A percentile compares a stretch with the other conserved stretches of the same genome.
These are phyloP conservation scores for Chaetomium tenue DNA, from an alignment of 495 filamentous ascomycete species.

Conservation along the genomic window DNA sequence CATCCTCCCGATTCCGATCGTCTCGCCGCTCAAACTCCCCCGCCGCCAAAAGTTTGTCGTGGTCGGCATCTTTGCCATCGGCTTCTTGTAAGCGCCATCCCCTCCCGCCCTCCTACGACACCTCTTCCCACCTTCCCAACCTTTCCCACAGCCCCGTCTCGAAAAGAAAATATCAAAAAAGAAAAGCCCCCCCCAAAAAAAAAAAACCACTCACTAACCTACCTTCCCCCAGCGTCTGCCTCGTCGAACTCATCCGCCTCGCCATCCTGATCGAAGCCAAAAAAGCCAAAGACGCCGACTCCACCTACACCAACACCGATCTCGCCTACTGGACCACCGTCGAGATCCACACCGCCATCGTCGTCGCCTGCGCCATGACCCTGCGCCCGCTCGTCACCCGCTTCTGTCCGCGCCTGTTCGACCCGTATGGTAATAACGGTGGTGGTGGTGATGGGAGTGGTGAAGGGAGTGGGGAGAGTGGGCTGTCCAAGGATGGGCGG, in stretches of 20 bases:
- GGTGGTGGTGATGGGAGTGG: neutral
- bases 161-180: neutral
- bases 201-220: neutral
- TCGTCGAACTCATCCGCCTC: conserved; percentile 35
- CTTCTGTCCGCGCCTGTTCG: conserved; percentile 26
- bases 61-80: conserved; percentile 38
- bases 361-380: conserved; percentile 33
- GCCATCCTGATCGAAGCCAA: conserved; percentile 21
- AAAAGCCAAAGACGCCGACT: conserved; percentile 23
- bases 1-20: conserved; percentile 40
- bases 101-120: neutral
- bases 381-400: conserved; percentile 30
- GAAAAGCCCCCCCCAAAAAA: neutral
- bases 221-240: conserved; percentile 23
- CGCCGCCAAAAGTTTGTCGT: conserved; percentile 40
- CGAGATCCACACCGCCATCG: conserved; percentile 33
- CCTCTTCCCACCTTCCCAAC: neutral
- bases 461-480: neutral
- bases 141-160: neutral
- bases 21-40: conserved; percentile 38
- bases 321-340: conserved; percentile 29
- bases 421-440: neutral
- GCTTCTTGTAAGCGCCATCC: conserved; percentile 37
- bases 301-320: conserved; percentile 22
- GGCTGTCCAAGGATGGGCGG: neutral